These are phyloP conservation scores for Castanea crenata DNA, from an alignment of 306 rosid species.

Conservation along the genomic window DNA sequence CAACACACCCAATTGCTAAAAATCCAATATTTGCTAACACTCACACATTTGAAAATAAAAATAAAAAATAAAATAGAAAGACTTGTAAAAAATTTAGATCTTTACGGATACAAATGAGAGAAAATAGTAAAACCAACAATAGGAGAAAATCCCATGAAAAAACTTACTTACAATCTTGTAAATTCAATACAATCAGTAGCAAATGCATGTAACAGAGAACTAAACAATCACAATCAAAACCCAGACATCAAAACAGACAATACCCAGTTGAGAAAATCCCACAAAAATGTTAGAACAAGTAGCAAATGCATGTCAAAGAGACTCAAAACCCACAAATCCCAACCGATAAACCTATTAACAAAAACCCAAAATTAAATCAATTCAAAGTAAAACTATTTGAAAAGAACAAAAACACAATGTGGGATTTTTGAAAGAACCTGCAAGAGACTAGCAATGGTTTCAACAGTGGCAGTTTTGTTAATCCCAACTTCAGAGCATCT, in stretches of 20 bases:
- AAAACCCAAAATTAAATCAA: too few species aligned
- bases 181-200: not conserved
- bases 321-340: too few species aligned
- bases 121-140: not conserved
- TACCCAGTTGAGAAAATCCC: not conserved
- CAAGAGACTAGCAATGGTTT: slow-evolving; percentile 88
- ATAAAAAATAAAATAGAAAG: too few species aligned
- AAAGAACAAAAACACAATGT: too few species aligned
- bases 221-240: not conserved
- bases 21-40: too few species aligned
- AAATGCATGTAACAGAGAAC: not conserved
- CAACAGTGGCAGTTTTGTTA: slow-evolving; percentile 92
- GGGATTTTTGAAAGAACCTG: slow-evolving; percentile 20
- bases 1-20: too few species aligned
- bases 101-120: not conserved
- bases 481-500: slow-evolving; percentile 95
- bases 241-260: not conserved
- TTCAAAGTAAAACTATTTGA: too few species aligned
- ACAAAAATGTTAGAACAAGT: not conserved
- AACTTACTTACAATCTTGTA: not conserved
- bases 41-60: too few species aligned
- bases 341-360: too few species aligned
- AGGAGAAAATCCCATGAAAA: not conserved
- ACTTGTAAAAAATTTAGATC: too few species aligned
- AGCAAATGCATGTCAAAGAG: too few species aligned